Evolutionary conservation across 805 yeast species (phyloP).

Genomic region (Wickerhamiella azymoides): DNA sequence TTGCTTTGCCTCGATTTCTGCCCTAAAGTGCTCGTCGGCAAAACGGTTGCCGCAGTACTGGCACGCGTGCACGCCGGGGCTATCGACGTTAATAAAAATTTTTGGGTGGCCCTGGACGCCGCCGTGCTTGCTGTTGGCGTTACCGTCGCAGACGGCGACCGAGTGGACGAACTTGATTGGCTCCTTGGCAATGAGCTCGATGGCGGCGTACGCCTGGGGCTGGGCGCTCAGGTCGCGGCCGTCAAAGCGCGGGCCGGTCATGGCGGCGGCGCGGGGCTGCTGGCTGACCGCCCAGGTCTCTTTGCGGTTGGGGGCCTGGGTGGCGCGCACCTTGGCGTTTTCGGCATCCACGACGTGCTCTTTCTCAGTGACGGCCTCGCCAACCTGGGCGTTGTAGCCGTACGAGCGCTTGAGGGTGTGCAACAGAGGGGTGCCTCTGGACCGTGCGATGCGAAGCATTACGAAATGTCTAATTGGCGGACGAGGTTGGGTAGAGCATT

Average conservation of each 20-base stretch:
- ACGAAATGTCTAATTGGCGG: neutral
- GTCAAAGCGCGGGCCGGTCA: slow-evolving; percentile 51
- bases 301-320: slow-evolving; percentile 67
- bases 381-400: neutral
- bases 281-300: slow-evolving; percentile 63
- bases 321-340: slow-evolving; percentile 16
- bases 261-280: slow-evolving; percentile 41
- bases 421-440: neutral
- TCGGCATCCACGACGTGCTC: slow-evolving; percentile 16
- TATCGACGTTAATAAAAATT: slow-evolving; percentile 66
- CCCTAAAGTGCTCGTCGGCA: slow-evolving; percentile 19
- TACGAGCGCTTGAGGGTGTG: neutral
- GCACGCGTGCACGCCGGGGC: slow-evolving; percentile 57
- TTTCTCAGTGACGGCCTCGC: slow-evolving; percentile 7
- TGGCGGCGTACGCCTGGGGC: slow-evolving; percentile 74
- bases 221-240: slow-evolving; percentile 54
- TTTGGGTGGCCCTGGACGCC: slow-evolving; percentile 73
- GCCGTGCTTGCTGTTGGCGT: slow-evolving; percentile 31
- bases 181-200: slow-evolving; percentile 61
- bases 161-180: slow-evolving; percentile 54
- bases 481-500: neutral
- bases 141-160: slow-evolving; percentile 73
- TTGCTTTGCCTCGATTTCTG: slow-evolving; percentile 17
- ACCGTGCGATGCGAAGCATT: neutral
- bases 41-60: slow-evolving; percentile 45